These are phyloP conservation scores for Bacidia gigantensis DNA, from an alignment of 495 filamentous ascomycete genomes.

Conservation along the genomic window DNA sequence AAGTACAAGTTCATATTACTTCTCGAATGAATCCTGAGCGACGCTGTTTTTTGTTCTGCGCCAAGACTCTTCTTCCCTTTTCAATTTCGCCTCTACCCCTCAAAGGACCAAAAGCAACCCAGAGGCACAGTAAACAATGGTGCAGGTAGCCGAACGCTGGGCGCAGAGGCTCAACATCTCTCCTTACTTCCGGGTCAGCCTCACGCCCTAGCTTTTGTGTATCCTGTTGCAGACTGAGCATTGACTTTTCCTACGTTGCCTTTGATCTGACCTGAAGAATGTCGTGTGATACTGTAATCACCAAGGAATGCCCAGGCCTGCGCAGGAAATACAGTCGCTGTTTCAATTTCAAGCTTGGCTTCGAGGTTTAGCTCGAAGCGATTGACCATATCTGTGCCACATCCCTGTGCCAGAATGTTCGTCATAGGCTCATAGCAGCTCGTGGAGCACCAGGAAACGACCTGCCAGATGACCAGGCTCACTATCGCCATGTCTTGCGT, in stretches of 20 bases:
- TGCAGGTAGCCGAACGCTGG: not conserved
- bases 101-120: not conserved
- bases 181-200: not conserved
- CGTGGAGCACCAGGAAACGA: not conserved
- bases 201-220: not conserved
- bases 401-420: not conserved
- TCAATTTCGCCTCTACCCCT: not conserved
- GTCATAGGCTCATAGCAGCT: not conserved
- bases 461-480: not conserved
- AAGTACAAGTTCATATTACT: no score
- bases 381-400: not conserved
- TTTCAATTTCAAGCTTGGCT: not conserved
- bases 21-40: no score
- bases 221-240: no score
- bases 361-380: not conserved
- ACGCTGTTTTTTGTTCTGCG: no score
- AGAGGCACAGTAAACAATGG: not conserved
- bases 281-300: no score
- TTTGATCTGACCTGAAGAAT: no score
- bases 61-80: not conserved
- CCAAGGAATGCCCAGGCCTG: no score
- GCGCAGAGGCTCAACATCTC: not conserved
- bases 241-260: no score
- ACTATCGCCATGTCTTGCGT: not conserved
- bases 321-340: no score